Evolutionary conservation across 2,329 filamentous ascomycete species (phyloP).

Genomic region (Myotisia sp.): DNA sequence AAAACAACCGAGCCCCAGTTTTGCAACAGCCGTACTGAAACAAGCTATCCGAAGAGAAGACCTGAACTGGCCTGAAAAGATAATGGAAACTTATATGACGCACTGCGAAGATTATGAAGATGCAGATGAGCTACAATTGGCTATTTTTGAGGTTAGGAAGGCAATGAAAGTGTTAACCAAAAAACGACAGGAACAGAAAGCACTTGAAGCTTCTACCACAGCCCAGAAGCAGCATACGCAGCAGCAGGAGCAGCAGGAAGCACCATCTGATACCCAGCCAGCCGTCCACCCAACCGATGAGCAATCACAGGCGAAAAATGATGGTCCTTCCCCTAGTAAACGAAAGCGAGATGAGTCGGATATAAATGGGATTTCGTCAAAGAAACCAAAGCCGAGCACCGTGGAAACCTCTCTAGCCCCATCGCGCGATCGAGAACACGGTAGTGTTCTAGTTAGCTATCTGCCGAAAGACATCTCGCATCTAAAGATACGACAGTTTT

Average conservation of each 20-base stretch:
- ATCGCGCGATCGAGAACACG: conserved; percentile 81
- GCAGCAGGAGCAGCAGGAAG: conserved; percentile 3
- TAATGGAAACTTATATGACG: conserved; percentile 33
- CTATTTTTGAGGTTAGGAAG: conserved; percentile 59
- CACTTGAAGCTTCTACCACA: conserved; percentile 37
- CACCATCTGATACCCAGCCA: conserved; percentile 6
- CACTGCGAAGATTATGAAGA: conserved; percentile 80
- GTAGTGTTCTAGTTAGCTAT: conserved; percentile 66
- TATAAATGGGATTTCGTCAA: conserved; percentile 42
- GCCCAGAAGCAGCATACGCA: conserved; percentile 16
- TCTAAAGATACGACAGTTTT: conserved; percentile 70
- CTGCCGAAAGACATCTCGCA: conserved; percentile 57
- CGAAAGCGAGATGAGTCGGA: conserved; percentile 55
- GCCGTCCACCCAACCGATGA: conserved; percentile 12
- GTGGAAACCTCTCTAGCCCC: conserved; percentile 22
- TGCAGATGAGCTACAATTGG: conserved; percentile 57
- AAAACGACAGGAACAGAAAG: conserved; percentile 52
- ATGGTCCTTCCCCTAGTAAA: conserved; percentile 37
- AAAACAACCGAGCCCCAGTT: conserved; percentile 50
- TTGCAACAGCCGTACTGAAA: conserved; percentile 62
- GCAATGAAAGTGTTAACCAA: conserved; percentile 48
- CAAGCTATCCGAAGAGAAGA: conserved; percentile 47
- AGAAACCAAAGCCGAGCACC: conserved; percentile 48
- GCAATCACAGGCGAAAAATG: conserved; percentile 17
- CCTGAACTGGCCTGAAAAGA: conserved; percentile 37